A percentile compares a stretch with the other conserved stretches of the same genome.
phyloP scores from a whole-genome alignment of 129 eudicot species.

The Flaveria bidentis region DNA sequence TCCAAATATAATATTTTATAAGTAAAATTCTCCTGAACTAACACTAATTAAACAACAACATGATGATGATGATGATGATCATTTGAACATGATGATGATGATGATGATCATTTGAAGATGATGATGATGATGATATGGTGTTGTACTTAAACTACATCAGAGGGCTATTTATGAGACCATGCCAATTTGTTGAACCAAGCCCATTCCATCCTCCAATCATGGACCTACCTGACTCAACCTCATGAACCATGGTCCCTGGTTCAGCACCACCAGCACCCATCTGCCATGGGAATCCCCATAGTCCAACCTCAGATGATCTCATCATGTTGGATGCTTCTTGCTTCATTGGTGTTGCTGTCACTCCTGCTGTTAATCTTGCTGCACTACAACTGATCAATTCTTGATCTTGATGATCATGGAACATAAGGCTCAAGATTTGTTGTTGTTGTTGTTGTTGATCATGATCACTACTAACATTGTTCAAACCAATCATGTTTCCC shows the following conservation, averaged over 20 bases:
- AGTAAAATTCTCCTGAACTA: slow-evolving; percentile 32
- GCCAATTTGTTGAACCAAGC: slow-evolving; percentile 57
- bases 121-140: slow-evolving; percentile 19
- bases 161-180: slow-evolving; percentile 72
- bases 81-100: background rate
- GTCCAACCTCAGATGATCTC: slow-evolving; percentile 25
- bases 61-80: background rate
- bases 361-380: slow-evolving; percentile 38
- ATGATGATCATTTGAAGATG: background rate
- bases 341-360: slow-evolving; percentile 50
- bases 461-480: slow-evolving; percentile 14
- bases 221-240: slow-evolving; percentile 54
- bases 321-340: slow-evolving; percentile 49
- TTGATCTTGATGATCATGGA: slow-evolving; percentile 30
- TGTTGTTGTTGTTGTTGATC: slow-evolving; percentile 34
- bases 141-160: slow-evolving; percentile 46
- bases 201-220: slow-evolving; percentile 69
- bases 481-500: slow-evolving; percentile 45
- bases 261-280: slow-evolving; percentile 54
- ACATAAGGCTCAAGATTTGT: slow-evolving; percentile 32
- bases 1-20: slow-evolving; percentile 38
- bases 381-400: slow-evolving; percentile 17
- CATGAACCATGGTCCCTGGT: slow-evolving; percentile 40
- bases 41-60: slow-evolving; percentile 29
- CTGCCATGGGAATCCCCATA: slow-evolving; percentile 74